phyloP scores from a whole-genome alignment of 2,329 filamentous ascomycete species.

The Aspergillus terreus region DNA sequence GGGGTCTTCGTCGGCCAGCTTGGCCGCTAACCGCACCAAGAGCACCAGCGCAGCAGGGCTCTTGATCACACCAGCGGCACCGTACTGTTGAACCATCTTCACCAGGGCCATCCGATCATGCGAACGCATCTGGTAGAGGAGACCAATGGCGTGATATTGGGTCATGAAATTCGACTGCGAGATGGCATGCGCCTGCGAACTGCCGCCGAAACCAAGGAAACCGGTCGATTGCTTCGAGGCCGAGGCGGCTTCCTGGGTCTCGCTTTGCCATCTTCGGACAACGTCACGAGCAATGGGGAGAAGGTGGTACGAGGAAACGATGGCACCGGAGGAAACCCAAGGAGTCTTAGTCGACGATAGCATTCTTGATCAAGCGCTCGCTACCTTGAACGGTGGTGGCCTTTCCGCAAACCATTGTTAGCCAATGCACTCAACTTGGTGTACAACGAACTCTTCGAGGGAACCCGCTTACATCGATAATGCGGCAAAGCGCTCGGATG shows the following conservation, averaged over 20 bases:
- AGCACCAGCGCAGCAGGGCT: slow-evolving; percentile 89
- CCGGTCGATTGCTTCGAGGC: slow-evolving; percentile 83
- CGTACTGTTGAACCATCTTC: slow-evolving; percentile 99
- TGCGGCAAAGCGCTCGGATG: slow-evolving; percentile 89
- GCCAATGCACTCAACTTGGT: slow-evolving; percentile 1
- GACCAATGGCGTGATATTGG: slow-evolving; percentile 96
- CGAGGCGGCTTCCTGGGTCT: slow-evolving; percentile 93
- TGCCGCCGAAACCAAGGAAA: slow-evolving; percentile 90
- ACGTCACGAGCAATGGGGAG: slow-evolving; percentile 94
- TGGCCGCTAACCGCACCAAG: slow-evolving; percentile 86
- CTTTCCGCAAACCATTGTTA: slow-evolving; percentile 42
- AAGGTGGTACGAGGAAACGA: slow-evolving; percentile 96
- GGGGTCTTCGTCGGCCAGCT: slow-evolving; percentile 88
- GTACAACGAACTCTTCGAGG: not conserved
- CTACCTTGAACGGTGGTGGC: slow-evolving; percentile 95
- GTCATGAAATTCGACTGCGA: slow-evolving; percentile 92
- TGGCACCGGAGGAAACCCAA: slow-evolving; percentile 90
- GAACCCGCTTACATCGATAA: slow-evolving; percentile 73
- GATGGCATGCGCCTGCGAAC: slow-evolving; percentile 64
- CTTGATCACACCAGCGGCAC: slow-evolving; percentile 85
- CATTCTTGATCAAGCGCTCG: slow-evolving; percentile 97
- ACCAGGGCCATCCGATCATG: slow-evolving; percentile 98
- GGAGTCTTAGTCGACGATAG: slow-evolving; percentile 99
- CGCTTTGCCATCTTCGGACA: slow-evolving; percentile 95
- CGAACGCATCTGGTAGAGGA: slow-evolving; percentile 95